These are phyloP conservation scores for Verticillium tricorpus DNA, from an alignment of 2,329 filamentous ascomycete genomes.

Conservation along the genomic window DNA sequence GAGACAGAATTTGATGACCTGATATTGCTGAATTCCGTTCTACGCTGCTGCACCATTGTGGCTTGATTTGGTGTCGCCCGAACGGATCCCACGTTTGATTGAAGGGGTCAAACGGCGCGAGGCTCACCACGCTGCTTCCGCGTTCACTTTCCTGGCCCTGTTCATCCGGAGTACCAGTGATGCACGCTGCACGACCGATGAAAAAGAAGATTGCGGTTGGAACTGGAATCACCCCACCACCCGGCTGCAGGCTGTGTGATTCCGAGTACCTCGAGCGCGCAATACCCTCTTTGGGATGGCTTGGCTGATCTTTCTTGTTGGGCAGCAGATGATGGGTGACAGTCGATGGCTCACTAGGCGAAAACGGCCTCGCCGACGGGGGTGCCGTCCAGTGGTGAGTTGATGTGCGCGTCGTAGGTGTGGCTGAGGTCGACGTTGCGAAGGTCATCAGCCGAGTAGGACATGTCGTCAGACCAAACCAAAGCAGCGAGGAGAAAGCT, in stretches of 20 bases:
- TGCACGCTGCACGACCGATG: not conserved
- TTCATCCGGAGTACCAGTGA: not conserved
- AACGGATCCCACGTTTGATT: not conserved
- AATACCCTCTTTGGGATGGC: not conserved
- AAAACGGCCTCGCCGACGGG: not conserved
- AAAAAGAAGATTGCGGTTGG: not conserved
- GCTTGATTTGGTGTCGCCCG: not conserved
- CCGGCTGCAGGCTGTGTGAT: not conserved
- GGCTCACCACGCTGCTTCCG: not conserved
- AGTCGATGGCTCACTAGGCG: not conserved
- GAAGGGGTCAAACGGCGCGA: not conserved
- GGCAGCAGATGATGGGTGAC: not conserved
- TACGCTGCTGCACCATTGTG: not conserved
- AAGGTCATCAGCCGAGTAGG: not conserved
- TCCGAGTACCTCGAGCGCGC: not conserved
- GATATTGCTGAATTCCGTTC: not conserved
- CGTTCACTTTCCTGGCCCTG: not conserved
- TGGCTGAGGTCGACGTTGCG: not conserved
- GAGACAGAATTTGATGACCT: not conserved
- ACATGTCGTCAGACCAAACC: not conserved
- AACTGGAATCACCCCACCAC: not conserved
- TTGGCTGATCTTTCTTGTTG: not conserved
- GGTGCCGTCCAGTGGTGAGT: not conserved
- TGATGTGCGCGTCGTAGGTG: not conserved
- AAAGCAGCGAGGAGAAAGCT: not conserved